These are phyloP conservation scores for Rhizopus sp. DNA, from an alignment of 371 early-diverging fungal genomes.

Conservation along the genomic window DNA sequence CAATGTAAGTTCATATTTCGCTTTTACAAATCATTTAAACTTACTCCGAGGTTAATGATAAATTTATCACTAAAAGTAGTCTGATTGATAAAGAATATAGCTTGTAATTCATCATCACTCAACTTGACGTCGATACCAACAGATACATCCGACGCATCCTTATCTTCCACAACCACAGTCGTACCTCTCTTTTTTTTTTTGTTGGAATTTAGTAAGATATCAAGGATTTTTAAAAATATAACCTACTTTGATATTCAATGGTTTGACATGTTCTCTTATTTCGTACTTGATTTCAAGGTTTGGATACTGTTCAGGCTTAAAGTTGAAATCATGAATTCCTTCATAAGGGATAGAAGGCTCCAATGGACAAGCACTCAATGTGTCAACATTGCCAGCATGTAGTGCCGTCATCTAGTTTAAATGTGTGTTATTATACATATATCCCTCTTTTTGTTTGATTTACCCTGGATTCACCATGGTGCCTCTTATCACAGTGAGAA, in stretches of 20 bases:
- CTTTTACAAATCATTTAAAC: too few species aligned
- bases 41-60: constrained; percentile 10
- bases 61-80: neutral
- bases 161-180: neutral
- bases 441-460: neutral
- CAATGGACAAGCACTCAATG: neutral
- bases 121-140: constrained; percentile 12
- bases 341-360: constrained; percentile 11
- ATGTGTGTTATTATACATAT: neutral
- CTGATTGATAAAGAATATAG: constrained; percentile 11
- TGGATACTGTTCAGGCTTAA: constrained; percentile 5
- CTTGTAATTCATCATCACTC: constrained; percentile 11
- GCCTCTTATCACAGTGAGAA: neutral
- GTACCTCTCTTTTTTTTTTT: neutral
- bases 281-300: constrained; percentile 7
- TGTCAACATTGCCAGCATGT: neutral
- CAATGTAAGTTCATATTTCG: neutral
- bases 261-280: neutral
- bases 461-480: neutral
- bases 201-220: neutral
- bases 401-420: neutral
- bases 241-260: constrained; percentile 4
- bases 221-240: neutral
- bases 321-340: constrained; percentile 12
- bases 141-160: neutral